Conservation (phyloP, 352 stramenopile genomes). For the Phytophthora meadii region DNA sequence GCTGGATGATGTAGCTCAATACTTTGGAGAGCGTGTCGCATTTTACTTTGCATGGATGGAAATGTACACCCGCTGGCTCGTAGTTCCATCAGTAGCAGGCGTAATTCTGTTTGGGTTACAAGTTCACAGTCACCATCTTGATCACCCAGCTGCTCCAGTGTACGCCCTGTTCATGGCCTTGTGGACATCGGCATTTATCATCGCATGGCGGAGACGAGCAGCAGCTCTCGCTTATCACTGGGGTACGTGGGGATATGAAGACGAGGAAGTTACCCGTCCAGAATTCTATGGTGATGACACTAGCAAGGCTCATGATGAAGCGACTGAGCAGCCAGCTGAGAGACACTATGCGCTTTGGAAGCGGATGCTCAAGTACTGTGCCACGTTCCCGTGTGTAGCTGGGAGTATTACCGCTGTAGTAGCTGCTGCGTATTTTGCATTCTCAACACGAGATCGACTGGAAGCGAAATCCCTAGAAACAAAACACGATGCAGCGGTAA, state of each 20-base stretch:
- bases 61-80: slow-evolving; percentile 91
- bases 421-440: slow-evolving; percentile 66
- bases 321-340: slow-evolving; percentile 12
- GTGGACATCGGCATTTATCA: slow-evolving; percentile 89
- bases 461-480: slow-evolving; percentile 57
- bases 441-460: slow-evolving; percentile 82
- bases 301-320: slow-evolving; percentile 7
- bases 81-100: slow-evolving; percentile 80
- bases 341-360: slow-evolving; percentile 77
- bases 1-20: slow-evolving; percentile 87
- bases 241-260: slow-evolving; percentile 91
- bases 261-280: slow-evolving; percentile 79
- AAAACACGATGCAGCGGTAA: slow-evolving; percentile 43
- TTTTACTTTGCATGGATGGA: slow-evolving; percentile 95
- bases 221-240: slow-evolving; percentile 87
- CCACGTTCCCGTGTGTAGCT: slow-evolving; percentile 72
- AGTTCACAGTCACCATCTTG: slow-evolving; percentile 65
- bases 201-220: slow-evolving; percentile 86
- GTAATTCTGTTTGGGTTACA: slow-evolving; percentile 76
- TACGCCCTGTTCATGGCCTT: slow-evolving; percentile 92
- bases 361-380: slow-evolving; percentile 74
- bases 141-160: slow-evolving; percentile 77
- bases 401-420: slow-evolving; percentile 67
- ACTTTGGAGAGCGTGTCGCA: slow-evolving; percentile 91
- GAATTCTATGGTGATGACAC: slow-evolving; percentile 76